Evolutionary conservation across 2,329 filamentous ascomycete species (phyloP), one percentile per base, ranked within the genome.

Genomic region (Fusarium sp.): DNA sequence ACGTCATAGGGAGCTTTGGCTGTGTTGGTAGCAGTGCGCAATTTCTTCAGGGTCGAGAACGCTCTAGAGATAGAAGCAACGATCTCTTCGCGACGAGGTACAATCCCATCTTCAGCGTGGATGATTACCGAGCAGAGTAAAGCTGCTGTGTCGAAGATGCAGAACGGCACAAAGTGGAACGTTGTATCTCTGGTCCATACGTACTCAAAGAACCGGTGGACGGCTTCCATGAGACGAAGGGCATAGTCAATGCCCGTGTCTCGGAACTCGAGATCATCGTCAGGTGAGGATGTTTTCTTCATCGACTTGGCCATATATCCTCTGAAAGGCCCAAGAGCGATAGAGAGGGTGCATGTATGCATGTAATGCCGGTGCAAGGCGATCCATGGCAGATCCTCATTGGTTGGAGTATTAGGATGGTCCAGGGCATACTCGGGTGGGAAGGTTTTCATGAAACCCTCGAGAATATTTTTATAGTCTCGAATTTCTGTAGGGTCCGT

Each of bases 101-200:
- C 49, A 13, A 13, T 13, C 0, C 56, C 64, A 3, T 68, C 64
- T 3, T 67, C 35, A 9, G 64, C 57, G 3, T 67, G 64, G 4
- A 67, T 67, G 4, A 68, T 57, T 3, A 67, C 64, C 1, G 64
- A 67, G 30, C 64, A 67, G 0, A 67, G 40, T 0, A 67, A 64
- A 1, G 64, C 64, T 1, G 64, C 64, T 6, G 64, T 67, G 10
- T 67, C 64, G 17, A 67, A 67, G 17, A 67, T 67, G 2, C 64
- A 67, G 18, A 67, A 67, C 1, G 64, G 64, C 3, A 67, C 64
- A 1, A 67, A 67, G 18, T 67, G 64, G 38, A 67, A 67, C 2
- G 64, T 67, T 1, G 64, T 68, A 8, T 67, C 64, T 26, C 64
- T 62, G 10, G 64, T 67, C 64, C 64, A 67, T 4, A 67, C 64